These are phyloP conservation scores for Mycena galericulata DNA, from an alignment of 768 basidiomycete species.

Conservation along the genomic window DNA sequence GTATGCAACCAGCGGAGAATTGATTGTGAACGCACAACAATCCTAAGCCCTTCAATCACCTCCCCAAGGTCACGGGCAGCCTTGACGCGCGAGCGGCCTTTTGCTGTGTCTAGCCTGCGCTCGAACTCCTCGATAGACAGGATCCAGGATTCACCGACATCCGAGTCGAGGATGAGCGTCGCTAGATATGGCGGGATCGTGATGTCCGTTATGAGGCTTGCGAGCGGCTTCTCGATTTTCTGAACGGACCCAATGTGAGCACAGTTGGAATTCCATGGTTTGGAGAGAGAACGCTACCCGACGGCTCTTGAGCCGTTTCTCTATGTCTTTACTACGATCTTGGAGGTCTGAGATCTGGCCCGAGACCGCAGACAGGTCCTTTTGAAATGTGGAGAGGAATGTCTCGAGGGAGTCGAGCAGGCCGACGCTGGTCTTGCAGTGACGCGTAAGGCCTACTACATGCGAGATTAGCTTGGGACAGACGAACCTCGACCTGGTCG, in stretches of 20 bases:
- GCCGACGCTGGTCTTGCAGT: constrained; percentile 80
- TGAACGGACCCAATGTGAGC: constrained; percentile 46
- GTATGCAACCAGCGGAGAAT: neutral
- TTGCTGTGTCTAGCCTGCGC: constrained; percentile 72
- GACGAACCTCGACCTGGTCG: constrained; percentile 84
- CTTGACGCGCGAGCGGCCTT: constrained; percentile 83
- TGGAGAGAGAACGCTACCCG: constrained; percentile 64
- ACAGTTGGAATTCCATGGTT: neutral
- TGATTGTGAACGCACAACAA: constrained; percentile 72
- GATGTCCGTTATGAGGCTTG: constrained; percentile 82
- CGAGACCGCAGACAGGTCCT: constrained; percentile 92
- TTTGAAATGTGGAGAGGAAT: constrained; percentile 96
- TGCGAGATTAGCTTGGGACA: neutral
- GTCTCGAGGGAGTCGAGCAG: constrained; percentile 90
- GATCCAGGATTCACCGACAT: constrained; percentile 92
- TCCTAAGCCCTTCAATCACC: constrained; percentile 87
- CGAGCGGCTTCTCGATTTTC: constrained; percentile 91
- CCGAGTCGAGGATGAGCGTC: constrained; percentile 82
- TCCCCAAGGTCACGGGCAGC: constrained; percentile 87
- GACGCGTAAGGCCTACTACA: constrained; percentile 20
- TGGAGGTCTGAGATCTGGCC: constrained; percentile 97
- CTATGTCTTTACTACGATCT: constrained; percentile 90
- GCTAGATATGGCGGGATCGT: constrained; percentile 86
- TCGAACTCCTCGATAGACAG: constrained; percentile 86
- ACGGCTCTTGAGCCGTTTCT: constrained; percentile 85